Percentiles rank a stretch among this genome's conserved stretches.
Evolutionary conservation across 2,329 filamentous ascomycete genomes (phyloP).

Genomic region (Leptographium flavum): DNA sequence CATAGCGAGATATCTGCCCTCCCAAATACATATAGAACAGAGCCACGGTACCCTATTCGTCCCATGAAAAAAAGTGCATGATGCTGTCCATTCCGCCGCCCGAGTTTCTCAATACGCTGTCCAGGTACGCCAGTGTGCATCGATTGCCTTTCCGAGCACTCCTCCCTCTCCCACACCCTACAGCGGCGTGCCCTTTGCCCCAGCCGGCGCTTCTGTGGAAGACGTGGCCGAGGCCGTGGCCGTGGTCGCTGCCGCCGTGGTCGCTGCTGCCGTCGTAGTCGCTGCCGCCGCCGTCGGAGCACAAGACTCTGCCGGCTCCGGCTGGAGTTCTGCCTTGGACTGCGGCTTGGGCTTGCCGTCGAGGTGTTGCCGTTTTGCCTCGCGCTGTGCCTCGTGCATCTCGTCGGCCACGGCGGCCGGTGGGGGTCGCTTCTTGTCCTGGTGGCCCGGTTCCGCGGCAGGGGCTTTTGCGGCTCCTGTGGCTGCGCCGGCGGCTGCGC

Average conservation of each 20-base stretch:
- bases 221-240: background rate
- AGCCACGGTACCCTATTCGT: too few species aligned
- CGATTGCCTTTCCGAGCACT: too few species aligned
- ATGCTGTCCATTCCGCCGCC: too few species aligned
- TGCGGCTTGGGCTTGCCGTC: too few species aligned
- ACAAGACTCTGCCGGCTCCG: too few species aligned
- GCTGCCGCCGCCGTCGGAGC: too few species aligned
- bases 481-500: conserved; percentile 12
- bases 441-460: background rate
- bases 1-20: background rate
- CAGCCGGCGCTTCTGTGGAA: background rate
- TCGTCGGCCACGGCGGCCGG: background rate
- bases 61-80: too few species aligned
- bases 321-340: too few species aligned
- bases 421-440: conserved; percentile 10
- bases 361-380: conserved; percentile 1
- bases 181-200: conserved; percentile 2
- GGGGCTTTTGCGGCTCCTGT: conserved; percentile 9
- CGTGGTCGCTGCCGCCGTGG: background rate
- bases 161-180: background rate
- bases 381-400: background rate
- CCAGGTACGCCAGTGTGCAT: too few species aligned
- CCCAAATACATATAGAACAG: background rate
- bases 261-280: too few species aligned
- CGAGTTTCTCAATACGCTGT: background rate